phyloP scores from a whole-genome alignment of 768 basidiomycete species.

The Mycena chlorophos region DNA sequence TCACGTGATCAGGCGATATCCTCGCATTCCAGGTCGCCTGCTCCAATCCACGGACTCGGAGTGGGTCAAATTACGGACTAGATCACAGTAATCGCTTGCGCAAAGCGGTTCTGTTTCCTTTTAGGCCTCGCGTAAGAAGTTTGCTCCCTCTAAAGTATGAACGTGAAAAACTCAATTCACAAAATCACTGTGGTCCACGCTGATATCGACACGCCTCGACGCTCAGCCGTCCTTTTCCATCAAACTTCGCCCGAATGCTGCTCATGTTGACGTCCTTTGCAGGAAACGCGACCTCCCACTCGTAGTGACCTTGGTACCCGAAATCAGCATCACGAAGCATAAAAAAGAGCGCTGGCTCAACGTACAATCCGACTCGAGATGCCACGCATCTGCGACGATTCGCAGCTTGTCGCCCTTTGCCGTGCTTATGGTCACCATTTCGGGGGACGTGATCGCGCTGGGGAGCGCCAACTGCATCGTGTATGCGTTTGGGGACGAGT shows the following conservation, averaged over 20 bases:
- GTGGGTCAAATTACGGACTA: no score
- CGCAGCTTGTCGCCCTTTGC: conserved; percentile 58
- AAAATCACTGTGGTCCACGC: background rate
- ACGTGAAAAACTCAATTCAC: no score
- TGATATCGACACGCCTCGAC: conserved; percentile 35
- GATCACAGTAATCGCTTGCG: no score
- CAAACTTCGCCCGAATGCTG: conserved; percentile 51
- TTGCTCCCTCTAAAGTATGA: no score
- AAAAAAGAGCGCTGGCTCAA: conserved; percentile 13
- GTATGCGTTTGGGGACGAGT: conserved; percentile 41
- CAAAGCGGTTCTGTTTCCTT: no score
- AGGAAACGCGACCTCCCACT: conserved; percentile 59
- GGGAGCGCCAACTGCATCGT: conserved; percentile 52
- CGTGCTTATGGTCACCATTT: conserved; percentile 65
- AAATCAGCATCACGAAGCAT: conserved; percentile 1
- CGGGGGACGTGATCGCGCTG: conserved; percentile 44
- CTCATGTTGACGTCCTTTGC: conserved; percentile 57
- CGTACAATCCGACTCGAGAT: conserved; percentile 61
- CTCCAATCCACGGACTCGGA: no score
- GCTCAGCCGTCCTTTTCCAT: conserved; percentile 44
- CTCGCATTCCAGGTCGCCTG: no score
- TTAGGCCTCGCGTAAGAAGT: no score
- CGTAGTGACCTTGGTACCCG: conserved; percentile 56
- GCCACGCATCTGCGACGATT: conserved; percentile 64
- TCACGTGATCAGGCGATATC: no score